Evolutionary conservation across 2,329 filamentous ascomycete genomes (phyloP), one percentile per base, ranked within the genome.

Genomic region (Ophioceras dolichostomum): DNA sequence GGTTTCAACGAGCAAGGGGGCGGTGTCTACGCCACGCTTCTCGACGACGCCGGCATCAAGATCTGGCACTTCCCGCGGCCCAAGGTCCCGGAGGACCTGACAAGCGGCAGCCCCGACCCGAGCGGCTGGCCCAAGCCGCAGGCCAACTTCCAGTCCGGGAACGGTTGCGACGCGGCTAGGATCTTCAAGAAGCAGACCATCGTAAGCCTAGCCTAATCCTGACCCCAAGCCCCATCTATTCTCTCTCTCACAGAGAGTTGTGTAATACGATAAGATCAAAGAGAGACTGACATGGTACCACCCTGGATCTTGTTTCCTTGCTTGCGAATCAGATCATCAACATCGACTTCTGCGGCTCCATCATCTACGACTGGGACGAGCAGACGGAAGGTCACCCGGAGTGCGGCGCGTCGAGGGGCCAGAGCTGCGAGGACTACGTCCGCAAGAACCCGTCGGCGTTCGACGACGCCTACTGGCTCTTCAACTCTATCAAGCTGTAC

Each of bases 101-200:
- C 47, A 9, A 51, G 39, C 30, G 56, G 56, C 2, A 54, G 45
- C 8, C 64, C 65, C 1, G 51, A 64, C 41, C 62, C 64, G 1
- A 47, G 43, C 9, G 42, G 41, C 7, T 68, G 65, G 65, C 58
- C 61, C 19, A 47, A 47, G 7, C 62, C 64, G 2, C 45, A 50
- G 33, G 58, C 57, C 18, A 56, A 58, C 37, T 61, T 62, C 14
- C 34, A 38, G 31, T 26, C 37, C 26, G 40, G 43, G 32, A 39
- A 35, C 32, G n/a, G n/a, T n/a, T 83, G 78, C 50, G 61, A 79
- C 37, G 70, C 77, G 41, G 54, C 65, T 32, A 51, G 52, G 4
- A 62, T 66, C 41, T 76, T 82, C 55, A 61, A 60, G 34, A 54
- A 67, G 30, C 62, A 77, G 54, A 63, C 68, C 39, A 69, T 82